Evolutionary conservation across 2,329 filamentous ascomycete species (phyloP).

Genomic region (Knoxdaviesia proteae): DNA sequence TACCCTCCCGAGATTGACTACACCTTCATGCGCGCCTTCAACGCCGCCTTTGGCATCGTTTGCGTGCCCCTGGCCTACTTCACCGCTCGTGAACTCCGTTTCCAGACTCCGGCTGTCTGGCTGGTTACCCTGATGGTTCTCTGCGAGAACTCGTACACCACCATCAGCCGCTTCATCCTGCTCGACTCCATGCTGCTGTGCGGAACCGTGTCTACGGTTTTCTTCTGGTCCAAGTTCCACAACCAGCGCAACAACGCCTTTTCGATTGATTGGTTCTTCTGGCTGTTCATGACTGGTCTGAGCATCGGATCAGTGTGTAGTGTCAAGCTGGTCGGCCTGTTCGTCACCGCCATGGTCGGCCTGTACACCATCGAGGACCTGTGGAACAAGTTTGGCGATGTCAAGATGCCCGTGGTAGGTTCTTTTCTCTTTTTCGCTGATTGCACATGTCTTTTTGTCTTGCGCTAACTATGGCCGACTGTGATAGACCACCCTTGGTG

Average conservation of each 20-base stretch:
- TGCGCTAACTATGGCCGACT: neutral
- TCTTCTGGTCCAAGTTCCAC: constrained; percentile 97
- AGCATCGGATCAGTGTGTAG: constrained; percentile 97
- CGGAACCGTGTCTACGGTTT: constrained; percentile 92
- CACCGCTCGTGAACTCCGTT: constrained; percentile 76
- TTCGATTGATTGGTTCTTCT: constrained; percentile 78
- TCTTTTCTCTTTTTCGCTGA: neutral
- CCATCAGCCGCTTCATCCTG: constrained; percentile 94
- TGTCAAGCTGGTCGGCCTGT: constrained; percentile 94
- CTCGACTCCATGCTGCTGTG: constrained; percentile 97
- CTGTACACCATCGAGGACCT: constrained; percentile 91
- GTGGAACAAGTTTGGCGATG: constrained; percentile 93
- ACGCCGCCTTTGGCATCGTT: constrained; percentile 78
- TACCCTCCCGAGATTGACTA: constrained; percentile 91
- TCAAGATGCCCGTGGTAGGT: constrained; percentile 67
- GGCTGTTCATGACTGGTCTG: constrained; percentile 81
- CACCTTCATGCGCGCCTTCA: constrained; percentile 97
- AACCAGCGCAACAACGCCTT: constrained; percentile 71
- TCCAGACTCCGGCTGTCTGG: constrained; percentile 78
- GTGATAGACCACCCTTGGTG: constrained; percentile 38
- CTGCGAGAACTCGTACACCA: constrained; percentile 98
- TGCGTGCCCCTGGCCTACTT: constrained; percentile 90
- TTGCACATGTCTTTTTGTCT: neutral
- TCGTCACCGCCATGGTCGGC: constrained; percentile 84
- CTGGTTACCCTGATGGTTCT: constrained; percentile 90